These are phyloP conservation scores for Ganoderma leucocontextum DNA, from an alignment of 1,284 basidiomycete species.

Conservation along the genomic window DNA sequence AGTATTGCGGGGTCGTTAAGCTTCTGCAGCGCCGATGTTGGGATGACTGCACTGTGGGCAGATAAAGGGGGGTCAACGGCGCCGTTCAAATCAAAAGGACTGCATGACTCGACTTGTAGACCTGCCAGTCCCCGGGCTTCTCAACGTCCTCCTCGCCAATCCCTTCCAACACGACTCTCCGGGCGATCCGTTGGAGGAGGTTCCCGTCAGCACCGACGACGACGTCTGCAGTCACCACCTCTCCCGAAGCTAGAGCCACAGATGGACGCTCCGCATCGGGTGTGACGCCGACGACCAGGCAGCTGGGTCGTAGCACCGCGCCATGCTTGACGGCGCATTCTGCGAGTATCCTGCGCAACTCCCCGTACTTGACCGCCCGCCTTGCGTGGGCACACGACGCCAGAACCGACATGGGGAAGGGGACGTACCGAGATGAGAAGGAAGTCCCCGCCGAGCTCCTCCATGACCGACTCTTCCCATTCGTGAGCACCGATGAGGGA, in stretches of 20 bases:
- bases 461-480: conserved; percentile 39
- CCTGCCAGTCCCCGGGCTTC: conserved; percentile 21
- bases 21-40: conserved; percentile 24
- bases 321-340: conserved; percentile 36
- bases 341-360: conserved; percentile 36
- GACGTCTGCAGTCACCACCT: conserved; percentile 41
- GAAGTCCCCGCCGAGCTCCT: conserved; percentile 41
- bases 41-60: conserved; percentile 28
- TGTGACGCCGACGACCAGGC: conserved; percentile 30
- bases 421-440: conserved; percentile 37
- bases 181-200: conserved; percentile 21
- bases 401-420: background rate
- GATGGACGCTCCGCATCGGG: conserved; percentile 30
- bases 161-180: conserved; percentile 34
- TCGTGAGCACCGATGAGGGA: conserved; percentile 34
- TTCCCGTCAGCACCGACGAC: conserved; percentile 44
- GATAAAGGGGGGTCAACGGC: background rate
- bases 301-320: conserved; percentile 31
- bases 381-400: background rate
- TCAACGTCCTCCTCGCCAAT: conserved; percentile 21
- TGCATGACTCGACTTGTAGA: conserved; percentile 31
- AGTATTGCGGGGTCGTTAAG: conserved; percentile 26
- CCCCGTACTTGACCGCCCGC: conserved; percentile 30
- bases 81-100: background rate
- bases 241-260: conserved; percentile 40